Conservation (phyloP, 2,329 filamentous ascomycete species). For the Pleoardoris graminearum region DNA sequence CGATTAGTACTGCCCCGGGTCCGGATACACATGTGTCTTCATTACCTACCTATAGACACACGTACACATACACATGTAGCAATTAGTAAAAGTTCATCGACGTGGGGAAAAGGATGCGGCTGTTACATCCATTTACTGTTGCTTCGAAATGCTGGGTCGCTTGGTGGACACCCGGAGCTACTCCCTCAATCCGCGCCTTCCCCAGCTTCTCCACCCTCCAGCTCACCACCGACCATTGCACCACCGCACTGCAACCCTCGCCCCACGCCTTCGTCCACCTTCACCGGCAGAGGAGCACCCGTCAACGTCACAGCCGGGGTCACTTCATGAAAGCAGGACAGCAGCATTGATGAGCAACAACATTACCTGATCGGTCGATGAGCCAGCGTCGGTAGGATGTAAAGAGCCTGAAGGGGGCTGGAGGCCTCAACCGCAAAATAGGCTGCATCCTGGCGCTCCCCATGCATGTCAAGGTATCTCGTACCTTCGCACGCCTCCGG, state of each 20-base stretch:
- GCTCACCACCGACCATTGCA: neutral
- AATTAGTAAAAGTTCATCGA: too few relatives aligned
- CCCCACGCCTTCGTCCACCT: neutral
- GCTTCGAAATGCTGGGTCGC: too few relatives aligned
- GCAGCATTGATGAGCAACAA: neutral
- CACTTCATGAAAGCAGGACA: neutral
- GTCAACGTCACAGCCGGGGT: neutral
- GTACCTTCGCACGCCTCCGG: neutral
- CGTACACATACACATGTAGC: too few relatives aligned
- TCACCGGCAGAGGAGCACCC: neutral
- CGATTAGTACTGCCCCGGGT: too few relatives aligned
- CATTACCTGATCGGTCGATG: constrained; percentile 3
- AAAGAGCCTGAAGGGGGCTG: neutral
- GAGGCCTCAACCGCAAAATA: neutral
- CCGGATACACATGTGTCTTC: too few relatives aligned
- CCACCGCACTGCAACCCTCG: neutral
- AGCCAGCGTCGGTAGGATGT: neutral
- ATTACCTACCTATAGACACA: too few relatives aligned
- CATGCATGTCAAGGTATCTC: neutral
- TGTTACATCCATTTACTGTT: too few relatives aligned
- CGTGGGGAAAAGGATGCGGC: too few relatives aligned
- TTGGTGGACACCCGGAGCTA: too few relatives aligned
- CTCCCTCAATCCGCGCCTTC: neutral
- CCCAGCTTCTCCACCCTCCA: too few relatives aligned
- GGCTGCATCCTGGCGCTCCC: neutral